phyloP scores from a whole-genome alignment of 306 rosid genomes.

The Crataegus laevigata region DNA sequence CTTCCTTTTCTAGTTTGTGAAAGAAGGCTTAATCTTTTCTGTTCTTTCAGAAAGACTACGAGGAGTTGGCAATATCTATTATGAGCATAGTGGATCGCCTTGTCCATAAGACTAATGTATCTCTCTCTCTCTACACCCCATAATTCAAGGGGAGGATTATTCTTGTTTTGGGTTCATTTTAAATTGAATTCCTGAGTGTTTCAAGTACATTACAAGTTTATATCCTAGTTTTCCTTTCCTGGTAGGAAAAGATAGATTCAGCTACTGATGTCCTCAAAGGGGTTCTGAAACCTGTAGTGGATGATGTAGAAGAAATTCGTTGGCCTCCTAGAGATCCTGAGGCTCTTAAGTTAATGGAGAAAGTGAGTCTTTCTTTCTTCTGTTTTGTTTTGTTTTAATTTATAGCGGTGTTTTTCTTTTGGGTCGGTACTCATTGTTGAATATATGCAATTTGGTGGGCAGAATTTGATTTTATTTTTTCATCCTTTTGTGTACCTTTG shows the following conservation, averaged over 20 bases:
- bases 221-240: background rate
- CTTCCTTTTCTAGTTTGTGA: slow-evolving; percentile 8
- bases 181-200: slow-evolving; percentile 10
- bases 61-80: slow-evolving; percentile 70
- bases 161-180: background rate
- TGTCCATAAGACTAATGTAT: slow-evolving; percentile 80
- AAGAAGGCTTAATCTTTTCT: slow-evolving; percentile 10
- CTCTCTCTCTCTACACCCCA: slow-evolving; percentile 5
- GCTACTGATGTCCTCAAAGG: slow-evolving; percentile 79
- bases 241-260: slow-evolving; percentile 87
- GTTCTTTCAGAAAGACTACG: slow-evolving; percentile 74
- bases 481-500: background rate
- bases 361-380: slow-evolving; percentile 26
- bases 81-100: slow-evolving; percentile 70
- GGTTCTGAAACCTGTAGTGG: slow-evolving; percentile 67
- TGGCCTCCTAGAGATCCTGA: slow-evolving; percentile 91
- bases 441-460: background rate
- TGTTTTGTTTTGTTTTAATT: background rate
- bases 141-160: background rate
- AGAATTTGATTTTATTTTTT: background rate
- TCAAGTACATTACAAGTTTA: background rate
- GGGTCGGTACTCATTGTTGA: background rate
- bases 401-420: background rate
- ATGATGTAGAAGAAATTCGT: slow-evolving; percentile 62
- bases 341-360: slow-evolving; percentile 63